Conservation (phyloP, 371 early-diverging fungal genomes). For the Furculomyces boomerangus region DNA sequence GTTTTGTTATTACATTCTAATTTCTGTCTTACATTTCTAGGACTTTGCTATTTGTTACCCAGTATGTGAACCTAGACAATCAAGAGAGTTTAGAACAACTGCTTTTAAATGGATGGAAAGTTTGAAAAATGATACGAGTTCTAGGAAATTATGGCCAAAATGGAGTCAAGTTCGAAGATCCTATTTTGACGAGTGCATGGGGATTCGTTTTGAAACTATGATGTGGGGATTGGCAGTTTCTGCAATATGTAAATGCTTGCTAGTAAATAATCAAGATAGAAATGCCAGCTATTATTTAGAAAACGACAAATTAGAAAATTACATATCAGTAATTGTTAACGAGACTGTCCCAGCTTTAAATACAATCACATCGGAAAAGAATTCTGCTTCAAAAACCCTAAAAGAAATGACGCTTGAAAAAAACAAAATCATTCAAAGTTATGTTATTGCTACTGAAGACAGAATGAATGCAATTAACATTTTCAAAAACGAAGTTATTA, state of each 20-base stretch:
- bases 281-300: no score
- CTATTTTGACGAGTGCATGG: constrained; percentile 20
- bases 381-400: neutral
- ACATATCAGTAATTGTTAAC: neutral
- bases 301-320: no score
- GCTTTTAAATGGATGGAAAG: constrained; percentile 23
- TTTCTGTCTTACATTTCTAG: neutral
- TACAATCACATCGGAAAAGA: neutral
- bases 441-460: neutral
- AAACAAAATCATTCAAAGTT: neutral
- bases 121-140: constrained; percentile 7
- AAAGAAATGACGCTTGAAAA: neutral
- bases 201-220: constrained; percentile 14
- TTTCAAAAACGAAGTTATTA: neutral
- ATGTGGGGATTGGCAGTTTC: constrained; percentile 14
- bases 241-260: constrained; percentile 6
- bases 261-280: neutral
- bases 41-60: constrained; percentile 22
- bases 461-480: neutral
- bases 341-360: neutral
- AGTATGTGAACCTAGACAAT: constrained; percentile 19
- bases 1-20: neutral
- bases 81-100: constrained; percentile 19
- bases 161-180: constrained; percentile 19
- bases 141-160: constrained; percentile 12